Evolutionary conservation across 192 early-diverging fungal species (phyloP).

Genomic region (Podila epicladia): DNA sequence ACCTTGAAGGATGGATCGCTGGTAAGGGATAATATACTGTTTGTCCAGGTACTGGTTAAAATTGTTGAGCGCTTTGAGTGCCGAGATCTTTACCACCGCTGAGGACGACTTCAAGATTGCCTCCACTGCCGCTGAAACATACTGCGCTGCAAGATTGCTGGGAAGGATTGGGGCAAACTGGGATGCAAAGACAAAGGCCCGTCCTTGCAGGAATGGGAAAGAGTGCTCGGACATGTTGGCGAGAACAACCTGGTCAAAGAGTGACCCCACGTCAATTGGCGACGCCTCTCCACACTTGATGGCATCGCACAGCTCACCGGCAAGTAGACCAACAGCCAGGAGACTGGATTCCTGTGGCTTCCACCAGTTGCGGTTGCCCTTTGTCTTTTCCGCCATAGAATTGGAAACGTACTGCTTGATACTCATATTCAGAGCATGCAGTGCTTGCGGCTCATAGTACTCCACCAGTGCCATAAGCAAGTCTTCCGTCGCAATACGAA

Average conservation of each 20-base stretch:
- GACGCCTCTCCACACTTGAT: slow-evolving; percentile 38
- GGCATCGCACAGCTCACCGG: slow-evolving; percentile 65
- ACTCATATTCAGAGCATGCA: slow-evolving; percentile 10
- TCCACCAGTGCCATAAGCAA: slow-evolving; percentile 32
- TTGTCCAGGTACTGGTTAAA: slow-evolving; percentile 57
- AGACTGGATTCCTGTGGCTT: slow-evolving; percentile 84
- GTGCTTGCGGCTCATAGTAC: slow-evolving; percentile 4
- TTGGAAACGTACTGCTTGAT: slow-evolving; percentile 54
- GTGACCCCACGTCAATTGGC: slow-evolving; percentile 67
- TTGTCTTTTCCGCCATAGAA: slow-evolving; percentile 36
- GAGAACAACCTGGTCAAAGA: slow-evolving; percentile 86
- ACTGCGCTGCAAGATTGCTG: slow-evolving; percentile 66
- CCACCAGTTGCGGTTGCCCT: slow-evolving; percentile 62
- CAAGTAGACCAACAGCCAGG: slow-evolving; percentile 72
- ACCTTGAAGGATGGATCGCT: slow-evolving; percentile 67
- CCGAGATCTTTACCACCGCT: slow-evolving; percentile 73
- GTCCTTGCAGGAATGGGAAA: slow-evolving; percentile 86
- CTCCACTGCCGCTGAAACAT: slow-evolving; percentile 75
- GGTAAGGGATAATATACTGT: slow-evolving; percentile 60
- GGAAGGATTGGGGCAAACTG: slow-evolving; percentile 80
- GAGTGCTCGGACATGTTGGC: slow-evolving; percentile 61
- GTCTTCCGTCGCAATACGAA: slow-evolving; percentile 83
- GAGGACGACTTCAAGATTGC: slow-evolving; percentile 63
- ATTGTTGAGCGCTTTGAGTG: slow-evolving; percentile 72
- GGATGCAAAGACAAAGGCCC: slow-evolving; percentile 86